Percentiles rank a stretch among this genome's conserved stretches.
Evolutionary conservation across 2,329 filamentous ascomycete genomes (phyloP).

Genomic region (Exophiala sp.): DNA sequence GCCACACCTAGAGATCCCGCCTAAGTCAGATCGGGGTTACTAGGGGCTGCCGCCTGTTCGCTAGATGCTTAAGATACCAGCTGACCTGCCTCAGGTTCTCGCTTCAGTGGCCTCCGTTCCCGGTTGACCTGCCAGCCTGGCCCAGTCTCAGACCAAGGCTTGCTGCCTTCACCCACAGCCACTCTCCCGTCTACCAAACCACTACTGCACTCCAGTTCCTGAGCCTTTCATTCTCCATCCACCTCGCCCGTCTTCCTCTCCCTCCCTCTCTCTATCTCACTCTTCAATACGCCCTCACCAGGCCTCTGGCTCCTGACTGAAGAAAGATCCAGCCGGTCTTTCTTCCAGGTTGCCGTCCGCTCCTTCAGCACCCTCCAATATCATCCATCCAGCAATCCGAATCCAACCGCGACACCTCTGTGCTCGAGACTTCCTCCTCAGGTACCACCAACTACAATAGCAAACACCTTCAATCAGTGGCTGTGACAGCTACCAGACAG

Average conservation of each 20-base stretch:
- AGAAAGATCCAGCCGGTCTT: conserved; percentile 24
- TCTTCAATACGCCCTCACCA: conserved; percentile 11
- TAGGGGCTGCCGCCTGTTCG: background rate
- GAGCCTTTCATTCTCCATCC: conserved; percentile 29
- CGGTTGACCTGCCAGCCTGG: conserved; percentile 1
- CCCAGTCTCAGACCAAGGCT: background rate
- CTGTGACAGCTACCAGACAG: background rate
- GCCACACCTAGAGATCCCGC: conserved; percentile 1
- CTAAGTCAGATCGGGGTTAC: background rate
- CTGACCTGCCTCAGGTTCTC: background rate
- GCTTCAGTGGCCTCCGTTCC: conserved; percentile 3
- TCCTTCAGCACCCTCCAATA: conserved; percentile 24
- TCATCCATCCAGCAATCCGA: background rate
- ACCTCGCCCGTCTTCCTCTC: conserved; percentile 25
- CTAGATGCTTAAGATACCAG: background rate
- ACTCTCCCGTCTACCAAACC: background rate
- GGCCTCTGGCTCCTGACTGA: conserved; percentile 26
- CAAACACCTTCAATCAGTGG: background rate
- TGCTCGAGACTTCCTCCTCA: conserved; percentile 8
- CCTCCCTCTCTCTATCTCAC: conserved; percentile 7
- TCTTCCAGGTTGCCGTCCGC: conserved; percentile 30
- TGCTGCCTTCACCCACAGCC: conserved; percentile 9
- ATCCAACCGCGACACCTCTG: conserved; percentile 3
- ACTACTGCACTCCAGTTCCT: conserved; percentile 3
- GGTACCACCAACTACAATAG: conserved; percentile 5